These are phyloP conservation scores for Podaxis carcinomalis DNA, from an alignment of 768 basidiomycete genomes.

Conservation along the genomic window DNA sequence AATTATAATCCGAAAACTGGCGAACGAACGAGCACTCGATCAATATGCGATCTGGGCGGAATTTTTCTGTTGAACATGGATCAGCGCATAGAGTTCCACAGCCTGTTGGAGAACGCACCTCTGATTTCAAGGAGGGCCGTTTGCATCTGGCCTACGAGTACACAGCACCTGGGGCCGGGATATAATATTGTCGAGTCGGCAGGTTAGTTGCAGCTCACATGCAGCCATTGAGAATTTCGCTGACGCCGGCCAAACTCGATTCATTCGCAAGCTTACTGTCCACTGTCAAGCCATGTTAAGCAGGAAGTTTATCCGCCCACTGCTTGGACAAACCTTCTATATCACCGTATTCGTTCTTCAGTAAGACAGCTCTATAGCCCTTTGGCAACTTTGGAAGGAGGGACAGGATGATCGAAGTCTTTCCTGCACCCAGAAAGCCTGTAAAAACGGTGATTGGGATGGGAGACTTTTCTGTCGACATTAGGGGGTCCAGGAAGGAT, in stretches of 20 bases:
- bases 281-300: conserved; percentile 38
- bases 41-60: conserved; percentile 84
- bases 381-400: conserved; percentile 77
- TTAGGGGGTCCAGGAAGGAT: background rate
- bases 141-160: conserved; percentile 93
- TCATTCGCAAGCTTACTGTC: conserved; percentile 89
- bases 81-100: background rate
- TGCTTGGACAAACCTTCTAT: conserved; percentile 60
- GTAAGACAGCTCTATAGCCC: conserved; percentile 83
- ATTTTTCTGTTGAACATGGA: conserved; percentile 53
- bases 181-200: background rate
- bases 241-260: conserved; percentile 80
- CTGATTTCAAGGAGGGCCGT: conserved; percentile 84
- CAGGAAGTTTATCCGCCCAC: background rate
- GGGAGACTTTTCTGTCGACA: conserved; percentile 13
- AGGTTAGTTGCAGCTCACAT: conserved; percentile 48
- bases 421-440: conserved; percentile 86
- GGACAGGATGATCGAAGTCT: conserved; percentile 78
- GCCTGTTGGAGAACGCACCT: conserved; percentile 37
- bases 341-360: conserved; percentile 98
- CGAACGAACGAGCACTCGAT: conserved; percentile 86
- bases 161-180: conserved; percentile 65
- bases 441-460: conserved; percentile 95
- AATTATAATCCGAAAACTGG: background rate
- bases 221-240: conserved; percentile 95